These are phyloP conservation scores for Phaffomyces opuntiae DNA, from an alignment of 805 yeast species.

Conservation along the genomic window DNA sequence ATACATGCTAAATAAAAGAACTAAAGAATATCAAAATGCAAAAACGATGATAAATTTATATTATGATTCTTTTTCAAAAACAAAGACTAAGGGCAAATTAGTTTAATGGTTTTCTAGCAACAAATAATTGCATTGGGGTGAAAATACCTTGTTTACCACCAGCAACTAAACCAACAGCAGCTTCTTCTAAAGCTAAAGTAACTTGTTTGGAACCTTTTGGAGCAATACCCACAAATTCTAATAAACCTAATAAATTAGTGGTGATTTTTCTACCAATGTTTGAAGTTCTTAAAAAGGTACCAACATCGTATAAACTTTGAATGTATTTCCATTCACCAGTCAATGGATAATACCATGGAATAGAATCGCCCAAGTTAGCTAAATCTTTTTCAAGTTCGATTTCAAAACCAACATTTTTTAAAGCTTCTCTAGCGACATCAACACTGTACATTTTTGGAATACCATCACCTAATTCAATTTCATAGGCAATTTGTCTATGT, in stretches of 20 bases:
- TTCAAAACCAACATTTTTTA: conserved; percentile 81
- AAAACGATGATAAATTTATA: too few species aligned
- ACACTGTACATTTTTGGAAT: conserved; percentile 92
- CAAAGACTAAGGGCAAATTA: too few species aligned
- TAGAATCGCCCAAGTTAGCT: conserved; percentile 72
- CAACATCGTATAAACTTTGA: conserved; percentile 69
- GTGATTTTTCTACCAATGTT: conserved; percentile 80
- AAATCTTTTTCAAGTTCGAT: conserved; percentile 70
- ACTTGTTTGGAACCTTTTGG: conserved; percentile 91
- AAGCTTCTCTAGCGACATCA: conserved; percentile 82
- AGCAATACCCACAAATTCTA: conserved; percentile 83
- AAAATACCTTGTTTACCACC: conserved; percentile 88
- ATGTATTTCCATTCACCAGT: conserved; percentile 89
- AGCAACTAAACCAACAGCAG: conserved; percentile 88
- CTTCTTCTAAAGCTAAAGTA: conserved; percentile 90
- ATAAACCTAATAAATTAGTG: conserved; percentile 66
- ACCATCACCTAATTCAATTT: conserved; percentile 98
- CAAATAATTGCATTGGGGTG: conserved; percentile 96
- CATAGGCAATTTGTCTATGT: conserved; percentile 93
- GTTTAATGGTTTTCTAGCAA: conserved; percentile 72
- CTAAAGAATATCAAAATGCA: too few species aligned
- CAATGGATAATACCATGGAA: conserved; percentile 98
- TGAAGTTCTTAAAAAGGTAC: conserved; percentile 86
- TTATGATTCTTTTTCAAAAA: too few species aligned
- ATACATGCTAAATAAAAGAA: too few species aligned